These are phyloP conservation scores for Trypanosoma mega DNA, from an alignment of 208 protist genomes.

Conservation along the genomic window DNA sequence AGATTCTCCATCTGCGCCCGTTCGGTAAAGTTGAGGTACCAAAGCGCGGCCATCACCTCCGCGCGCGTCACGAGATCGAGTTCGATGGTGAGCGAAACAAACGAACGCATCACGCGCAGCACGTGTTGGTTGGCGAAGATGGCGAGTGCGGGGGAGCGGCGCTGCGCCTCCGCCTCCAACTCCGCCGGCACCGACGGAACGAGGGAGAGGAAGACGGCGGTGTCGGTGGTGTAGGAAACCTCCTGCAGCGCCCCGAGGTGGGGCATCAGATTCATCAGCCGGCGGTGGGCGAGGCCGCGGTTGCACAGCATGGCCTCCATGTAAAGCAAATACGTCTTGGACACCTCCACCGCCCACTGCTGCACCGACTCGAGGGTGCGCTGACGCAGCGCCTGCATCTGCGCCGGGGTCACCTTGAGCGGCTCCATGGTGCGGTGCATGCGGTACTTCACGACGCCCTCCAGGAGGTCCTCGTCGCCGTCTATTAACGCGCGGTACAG, in stretches of 20 bases:
- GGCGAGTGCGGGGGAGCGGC: conserved; percentile 55
- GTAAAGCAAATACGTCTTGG: conserved; percentile 68
- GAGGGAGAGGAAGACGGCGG: conserved; percentile 62
- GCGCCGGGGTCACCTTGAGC: conserved; percentile 52
- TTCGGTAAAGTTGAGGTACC: conserved; percentile 77
- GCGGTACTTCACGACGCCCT: conserved; percentile 77
- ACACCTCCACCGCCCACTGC: conserved; percentile 60
- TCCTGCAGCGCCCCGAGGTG: conserved; percentile 66
- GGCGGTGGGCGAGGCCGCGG: conserved; percentile 75
- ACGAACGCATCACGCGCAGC: conserved; percentile 67
- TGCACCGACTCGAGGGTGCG: conserved; percentile 65
- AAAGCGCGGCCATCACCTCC: conserved; percentile 70
- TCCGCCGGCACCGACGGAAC: conserved; percentile 41
- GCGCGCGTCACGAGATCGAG: conserved; percentile 73
- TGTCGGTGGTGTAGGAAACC: conserved; percentile 67
- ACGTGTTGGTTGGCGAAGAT: conserved; percentile 69
- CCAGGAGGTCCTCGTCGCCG: conserved; percentile 57
- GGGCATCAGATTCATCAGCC: conserved; percentile 67
- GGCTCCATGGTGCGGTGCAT: conserved; percentile 74
- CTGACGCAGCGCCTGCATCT: conserved; percentile 50
- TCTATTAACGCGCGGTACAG: conserved; percentile 76
- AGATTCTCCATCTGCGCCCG: conserved; percentile 73
- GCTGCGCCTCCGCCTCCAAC: conserved; percentile 49
- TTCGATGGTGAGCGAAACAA: conserved; percentile 71
- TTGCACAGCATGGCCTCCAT: conserved; percentile 88